Base-by-base conservation (phyloP, 352 stramenopile species). In the Globisporangium paddicum region DNA sequence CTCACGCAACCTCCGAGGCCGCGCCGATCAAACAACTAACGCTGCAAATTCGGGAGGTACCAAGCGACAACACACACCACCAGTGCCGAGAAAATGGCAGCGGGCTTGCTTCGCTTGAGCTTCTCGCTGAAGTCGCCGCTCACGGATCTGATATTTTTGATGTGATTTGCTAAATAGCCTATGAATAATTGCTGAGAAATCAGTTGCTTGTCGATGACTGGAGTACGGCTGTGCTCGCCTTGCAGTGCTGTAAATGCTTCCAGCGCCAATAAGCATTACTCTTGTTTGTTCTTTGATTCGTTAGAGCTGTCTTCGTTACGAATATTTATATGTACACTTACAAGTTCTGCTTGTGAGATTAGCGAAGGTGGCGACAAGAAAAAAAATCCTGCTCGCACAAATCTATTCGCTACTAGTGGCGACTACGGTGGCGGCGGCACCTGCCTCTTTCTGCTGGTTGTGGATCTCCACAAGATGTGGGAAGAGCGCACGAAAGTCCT, bases 401-500 rank as follows among this genome's bases (percentile, higher is more conserved):
- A n/a, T 44, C 41, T 37, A 51, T 47, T 44, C 52, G 23, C 45
- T 55, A 30, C 28, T 45, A 13, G 28, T n/a, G 14, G 35, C 54
- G n/a, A n/a, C n/a, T 40, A 28, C 21, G 40, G 13, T 26, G 56
- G 21, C 14, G 47, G 18, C 30, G 23, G 14, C 3, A 19, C 25
- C 52, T 1, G 18, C 13, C 30, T 28, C 38, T 30, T 52, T 32
- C 50, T 54, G 40, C 26, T 53, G 44, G 34, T 72, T 18, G 42
- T 88, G 68, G 35, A 91, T 58, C 47, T 73, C 68, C 11, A 95
- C 84, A 42, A 96, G 73, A 21, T 97, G 82, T 2, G 89, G 82
- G 55, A 97, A 97, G 21, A 96, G 71, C 51, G 71, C 62, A 37
- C 75, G 66, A 61, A 97, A 97, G 47, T 79, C 82, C 63, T 89